These are phyloP conservation scores for Pisolithus thermaeus DNA, from an alignment of 1,284 basidiomycete species.

Conservation along the genomic window DNA sequence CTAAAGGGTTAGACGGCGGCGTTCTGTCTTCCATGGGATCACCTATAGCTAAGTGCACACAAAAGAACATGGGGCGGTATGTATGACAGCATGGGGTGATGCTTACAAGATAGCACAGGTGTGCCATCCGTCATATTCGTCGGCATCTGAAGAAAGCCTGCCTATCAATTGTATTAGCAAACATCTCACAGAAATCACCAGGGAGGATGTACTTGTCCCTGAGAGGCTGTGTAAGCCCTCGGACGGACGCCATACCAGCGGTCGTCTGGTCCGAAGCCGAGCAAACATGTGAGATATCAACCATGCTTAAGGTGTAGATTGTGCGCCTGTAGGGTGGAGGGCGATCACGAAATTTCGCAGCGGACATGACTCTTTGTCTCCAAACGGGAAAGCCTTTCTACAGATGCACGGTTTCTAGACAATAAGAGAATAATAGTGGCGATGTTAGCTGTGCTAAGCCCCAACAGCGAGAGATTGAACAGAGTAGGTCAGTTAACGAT, in stretches of 20 bases:
- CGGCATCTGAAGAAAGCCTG: slow-evolving; percentile 31
- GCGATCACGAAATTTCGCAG: not conserved
- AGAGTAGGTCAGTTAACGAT: slow-evolving; percentile 69
- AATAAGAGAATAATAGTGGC: not conserved
- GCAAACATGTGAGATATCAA: slow-evolving; percentile 18
- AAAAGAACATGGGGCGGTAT: slow-evolving; percentile 82
- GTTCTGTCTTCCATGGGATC: slow-evolving; percentile 51
- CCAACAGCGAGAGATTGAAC: slow-evolving; percentile 4
- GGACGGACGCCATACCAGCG: slow-evolving; percentile 54
- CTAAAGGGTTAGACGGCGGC: slow-evolving; percentile 45
- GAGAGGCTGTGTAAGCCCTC: slow-evolving; percentile 49
- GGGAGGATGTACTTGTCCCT: slow-evolving; percentile 44
- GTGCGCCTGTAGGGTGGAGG: not conserved
- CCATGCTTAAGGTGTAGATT: slow-evolving; percentile 14
- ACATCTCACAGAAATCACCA: not conserved
- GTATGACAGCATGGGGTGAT: slow-evolving; percentile 82
- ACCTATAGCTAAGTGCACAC: slow-evolving; percentile 60
- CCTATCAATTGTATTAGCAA: slow-evolving; percentile 16
- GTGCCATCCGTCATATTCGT: slow-evolving; percentile 77
- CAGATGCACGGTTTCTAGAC: too few relatives aligned
- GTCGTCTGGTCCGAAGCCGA: slow-evolving; percentile 58
- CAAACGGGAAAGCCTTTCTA: too few relatives aligned
- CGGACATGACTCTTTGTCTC: too few relatives aligned
- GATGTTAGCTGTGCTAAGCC: not conserved
- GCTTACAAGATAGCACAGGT: slow-evolving; percentile 86